Evolutionary conservation across 257 asterid species (phyloP).

Genomic region (Cinchona pubescens): DNA sequence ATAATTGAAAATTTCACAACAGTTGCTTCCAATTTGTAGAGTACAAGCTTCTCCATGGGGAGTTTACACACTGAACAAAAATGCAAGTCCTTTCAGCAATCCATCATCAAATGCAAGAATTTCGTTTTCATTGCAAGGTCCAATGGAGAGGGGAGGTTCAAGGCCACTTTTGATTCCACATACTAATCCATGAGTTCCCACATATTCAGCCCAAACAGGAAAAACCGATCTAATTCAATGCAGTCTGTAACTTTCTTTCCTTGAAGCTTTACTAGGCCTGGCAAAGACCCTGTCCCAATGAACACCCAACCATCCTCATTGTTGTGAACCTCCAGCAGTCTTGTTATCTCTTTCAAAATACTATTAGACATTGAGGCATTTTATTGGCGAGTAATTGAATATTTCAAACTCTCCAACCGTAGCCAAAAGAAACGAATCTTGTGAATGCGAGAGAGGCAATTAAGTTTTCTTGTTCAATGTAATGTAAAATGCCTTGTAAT

Average conservation of each 20-base stretch:
- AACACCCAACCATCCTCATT: slow-evolving; percentile 43
- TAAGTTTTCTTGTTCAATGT: slow-evolving; percentile 40
- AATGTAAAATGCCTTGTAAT: slow-evolving; percentile 31
- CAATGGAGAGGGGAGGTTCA: slow-evolving; percentile 22
- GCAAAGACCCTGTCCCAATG: slow-evolving; percentile 43
- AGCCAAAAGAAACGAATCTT: slow-evolving; percentile 54
- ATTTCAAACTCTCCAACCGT: slow-evolving; percentile 47
- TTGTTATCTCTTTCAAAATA: slow-evolving; percentile 22
- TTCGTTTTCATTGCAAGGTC: slow-evolving; percentile 35
- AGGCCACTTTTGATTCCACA: slow-evolving; percentile 36
- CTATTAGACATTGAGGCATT: slow-evolving; percentile 8
- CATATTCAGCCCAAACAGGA: slow-evolving; percentile 38
- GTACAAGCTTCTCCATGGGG: slow-evolving; percentile 50
- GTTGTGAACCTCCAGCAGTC: slow-evolving; percentile 31
- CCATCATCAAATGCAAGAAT: slow-evolving; percentile 56
- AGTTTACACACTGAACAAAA: slow-evolving; percentile 54
- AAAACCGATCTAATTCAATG: slow-evolving; percentile 15
- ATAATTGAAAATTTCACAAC: neutral
- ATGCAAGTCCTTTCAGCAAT: slow-evolving; percentile 24
- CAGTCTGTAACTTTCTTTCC: slow-evolving; percentile 30
- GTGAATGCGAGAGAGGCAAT: slow-evolving; percentile 33
- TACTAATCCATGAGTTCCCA: slow-evolving; percentile 39
- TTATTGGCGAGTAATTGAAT: slow-evolving; percentile 22
- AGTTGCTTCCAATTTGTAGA: slow-evolving; percentile 49
- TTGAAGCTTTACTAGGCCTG: slow-evolving; percentile 31